These are phyloP conservation scores for Sordariomycetes sp. DNA, from an alignment of 2,329 filamentous ascomycete genomes.

Conservation along the genomic window DNA sequence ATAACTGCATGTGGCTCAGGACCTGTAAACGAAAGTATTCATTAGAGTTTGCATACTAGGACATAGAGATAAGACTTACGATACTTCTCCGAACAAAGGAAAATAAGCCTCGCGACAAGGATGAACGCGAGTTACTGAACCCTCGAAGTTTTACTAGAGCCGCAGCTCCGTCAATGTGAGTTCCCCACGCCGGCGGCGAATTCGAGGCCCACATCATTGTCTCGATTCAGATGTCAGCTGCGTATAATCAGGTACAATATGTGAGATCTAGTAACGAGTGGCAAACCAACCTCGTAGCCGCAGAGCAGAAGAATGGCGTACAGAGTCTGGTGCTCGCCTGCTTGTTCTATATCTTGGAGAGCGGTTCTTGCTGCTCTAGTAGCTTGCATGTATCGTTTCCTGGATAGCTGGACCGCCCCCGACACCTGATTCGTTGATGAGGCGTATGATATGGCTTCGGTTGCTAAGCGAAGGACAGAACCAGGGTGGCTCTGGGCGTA, in stretches of 20 bases:
- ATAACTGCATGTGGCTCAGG: conserved; percentile 3
- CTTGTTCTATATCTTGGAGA: conserved; percentile 5
- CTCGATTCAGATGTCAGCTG: not conserved
- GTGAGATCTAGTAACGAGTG: not conserved
- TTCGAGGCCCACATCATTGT: conserved; percentile 4
- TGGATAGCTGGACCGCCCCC: not conserved
- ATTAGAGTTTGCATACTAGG: not conserved
- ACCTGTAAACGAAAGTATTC: not conserved
- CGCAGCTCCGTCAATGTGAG: conserved; percentile 4
- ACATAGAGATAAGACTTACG: conserved; percentile 1
- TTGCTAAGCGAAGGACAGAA: conserved; percentile 6
- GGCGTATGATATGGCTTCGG: conserved; percentile 7
- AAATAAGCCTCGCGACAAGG: conserved; percentile 6
- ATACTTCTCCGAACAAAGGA: conserved; percentile 7
- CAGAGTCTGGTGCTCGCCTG: conserved; percentile 1
- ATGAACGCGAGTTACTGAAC: not conserved
- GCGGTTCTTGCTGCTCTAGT: conserved; percentile 1
- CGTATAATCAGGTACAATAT: not conserved
- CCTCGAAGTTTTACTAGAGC: not conserved
- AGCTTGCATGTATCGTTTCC: conserved; percentile 5
- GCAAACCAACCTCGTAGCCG: conserved; percentile 7
- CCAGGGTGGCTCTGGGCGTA: conserved; percentile 3
- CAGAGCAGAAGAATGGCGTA: conserved; percentile 7
- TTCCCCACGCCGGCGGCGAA: conserved; percentile 5
- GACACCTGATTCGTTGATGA: conserved; percentile 2